Base-by-base conservation (phyloP, 2,329 filamentous ascomycete species). In the Microcera coccophila region DNA sequence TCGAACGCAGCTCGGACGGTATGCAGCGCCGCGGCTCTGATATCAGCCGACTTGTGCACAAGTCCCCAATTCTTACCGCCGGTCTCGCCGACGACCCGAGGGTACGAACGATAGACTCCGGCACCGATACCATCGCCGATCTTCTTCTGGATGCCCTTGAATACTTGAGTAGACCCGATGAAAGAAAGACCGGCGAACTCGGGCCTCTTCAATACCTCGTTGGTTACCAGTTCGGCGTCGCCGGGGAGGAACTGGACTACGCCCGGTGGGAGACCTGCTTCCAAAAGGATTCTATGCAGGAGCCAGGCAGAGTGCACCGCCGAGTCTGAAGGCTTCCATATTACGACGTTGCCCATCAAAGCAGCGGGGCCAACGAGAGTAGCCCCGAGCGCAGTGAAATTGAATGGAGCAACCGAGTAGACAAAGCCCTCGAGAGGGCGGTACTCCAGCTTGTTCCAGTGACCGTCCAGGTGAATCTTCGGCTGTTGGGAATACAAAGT, bases 1-100 rank as follows among this genome's bases (percentile, higher is more conserved):
- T 76, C 73, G 48, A 74, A 76, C 1, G 71, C 66, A 15, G 67
- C 70, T 17, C 72, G 67, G 36, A 75, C 66, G 3, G 72, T 74
- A 47, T 73, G 66, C 31, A 67, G 55, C 9, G 63, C 72, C 1
- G 71, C 71, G 47, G 69, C 73, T n/a, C 60, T 56, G 31, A 75
- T 52, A 44, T 75, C 70, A 11, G 71, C 72, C 2, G 71, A 69
- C 0, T 60, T 49, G 55, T 44, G 37, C 3, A 44, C 32, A 1
- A 44, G 32, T 18, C 36, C 31, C 8, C 34, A 76, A 60, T 76
- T 76, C 66, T 76, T 76, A 40, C 72, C 72, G 38, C 68, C 65
- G 4, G 71, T 76, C 64, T 76, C 73, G 42, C 70, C 72, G 8
- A 75, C 67, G 24, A 75, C 59, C 7, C 71, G 62, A 4, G 72